Evolutionary conservation across 345 rosid species (phyloP).

Genomic region (Citrus sp.): DNA sequence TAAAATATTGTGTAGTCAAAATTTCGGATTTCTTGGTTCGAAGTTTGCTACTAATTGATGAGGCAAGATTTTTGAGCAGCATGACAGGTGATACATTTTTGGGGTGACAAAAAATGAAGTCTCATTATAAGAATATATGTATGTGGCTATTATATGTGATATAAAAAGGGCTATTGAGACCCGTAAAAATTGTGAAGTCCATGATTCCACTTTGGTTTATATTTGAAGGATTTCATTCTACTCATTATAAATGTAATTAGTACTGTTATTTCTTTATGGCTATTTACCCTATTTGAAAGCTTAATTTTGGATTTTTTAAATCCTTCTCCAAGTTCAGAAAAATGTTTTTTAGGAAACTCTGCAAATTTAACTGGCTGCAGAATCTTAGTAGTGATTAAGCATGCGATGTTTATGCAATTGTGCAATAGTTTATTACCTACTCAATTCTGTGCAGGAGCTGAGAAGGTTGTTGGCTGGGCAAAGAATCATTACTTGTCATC

Average conservation of each 20-base stretch:
- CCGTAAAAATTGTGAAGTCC: not conserved
- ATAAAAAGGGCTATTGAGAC: not conserved
- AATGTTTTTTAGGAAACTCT: not conserved
- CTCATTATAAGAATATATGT: not conserved
- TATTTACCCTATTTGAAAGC: not conserved
- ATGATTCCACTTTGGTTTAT: not conserved
- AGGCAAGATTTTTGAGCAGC: not conserved
- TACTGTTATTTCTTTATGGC: not conserved
- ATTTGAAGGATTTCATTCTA: not conserved
- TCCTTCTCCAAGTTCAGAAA: not conserved
- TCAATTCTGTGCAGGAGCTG: constrained; percentile 62
- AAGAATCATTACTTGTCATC: constrained; percentile 80
- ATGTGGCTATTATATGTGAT: not conserved
- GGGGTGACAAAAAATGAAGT: not conserved
- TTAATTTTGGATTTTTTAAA: not conserved
- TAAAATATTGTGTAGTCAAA: not conserved
- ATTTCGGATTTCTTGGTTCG: not conserved
- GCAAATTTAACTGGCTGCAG: not conserved
- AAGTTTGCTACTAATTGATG: not conserved
- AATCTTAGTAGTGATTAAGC: not conserved
- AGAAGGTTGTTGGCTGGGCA: constrained; percentile 96
- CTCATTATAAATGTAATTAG: not conserved
- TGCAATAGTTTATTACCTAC: not conserved
- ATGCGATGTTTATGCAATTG: not conserved
- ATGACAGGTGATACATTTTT: not conserved